Evolutionary conservation across 768 basidiomycete genomes (phyloP), one percentile per base, ranked within the genome.

Genomic region (Boletus patriciae): DNA sequence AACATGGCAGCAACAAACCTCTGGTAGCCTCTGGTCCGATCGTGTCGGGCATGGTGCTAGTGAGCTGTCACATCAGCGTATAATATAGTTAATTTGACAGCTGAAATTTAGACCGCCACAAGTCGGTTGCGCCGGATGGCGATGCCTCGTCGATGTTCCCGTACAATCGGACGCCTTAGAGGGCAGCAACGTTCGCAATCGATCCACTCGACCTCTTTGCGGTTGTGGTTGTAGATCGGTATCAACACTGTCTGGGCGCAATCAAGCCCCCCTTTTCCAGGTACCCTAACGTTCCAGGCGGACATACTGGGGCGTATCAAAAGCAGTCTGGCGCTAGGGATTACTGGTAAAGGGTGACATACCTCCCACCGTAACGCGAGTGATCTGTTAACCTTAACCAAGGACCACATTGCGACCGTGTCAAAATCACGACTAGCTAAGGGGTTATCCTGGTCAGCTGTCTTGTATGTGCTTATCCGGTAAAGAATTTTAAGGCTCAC

Each of bases 371-470:
- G 36, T 21, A 31, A 21, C 43, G 9, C n/a, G 11, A 25, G 8
- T 57, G 27, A 58, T 48, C 52, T 57, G 63, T 49, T 60, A 62
- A 68, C 57, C 55, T 54, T 44, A 36, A 29, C 37, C 43, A 54
- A 48, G 41, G 47, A 15, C 11, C 23, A 29, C 52, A 9, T 42
- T 29, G 43, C 40, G 33, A 23, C 31, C 55, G 47, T 54, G 50
- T 59, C 50, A 63, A 50, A 62, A 57, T 27, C 41, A 18, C 9
- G 23, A 46, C 43, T 42, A 62, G 61, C 54, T 50, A 64, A 62
- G 62, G 41, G 48, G 60, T 70, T 69, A 62, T 55, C 60, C 47
- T 54, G 46, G 57, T 68, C 67, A 68, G 54, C 58, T 62, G 67
- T 55, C 52, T 38, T 51, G 54, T 56, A 67, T 56, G 63, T 60